These are phyloP conservation scores for Steccherinum ochraceum DNA, from an alignment of 768 basidiomycete species.

Conservation along the genomic window DNA sequence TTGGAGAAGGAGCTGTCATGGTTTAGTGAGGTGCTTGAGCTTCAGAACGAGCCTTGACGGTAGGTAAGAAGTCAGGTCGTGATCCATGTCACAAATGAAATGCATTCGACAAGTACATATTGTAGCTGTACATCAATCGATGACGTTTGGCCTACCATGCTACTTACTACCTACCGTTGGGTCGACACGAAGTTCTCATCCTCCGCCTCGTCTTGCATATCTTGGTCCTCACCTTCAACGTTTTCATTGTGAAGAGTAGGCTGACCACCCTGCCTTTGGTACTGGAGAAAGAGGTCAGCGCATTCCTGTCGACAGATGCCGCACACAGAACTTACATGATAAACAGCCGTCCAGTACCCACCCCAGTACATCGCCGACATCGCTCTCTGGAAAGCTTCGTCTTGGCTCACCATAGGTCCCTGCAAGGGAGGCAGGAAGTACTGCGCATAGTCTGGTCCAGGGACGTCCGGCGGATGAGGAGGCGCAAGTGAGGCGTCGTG, in stretches of 20 bases:
- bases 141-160: too few species aligned
- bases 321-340: slow-evolving; percentile 52
- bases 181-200: neutral
- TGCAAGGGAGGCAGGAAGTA: slow-evolving; percentile 26
- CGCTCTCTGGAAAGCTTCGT: slow-evolving; percentile 74
- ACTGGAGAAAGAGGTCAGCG: too few species aligned
- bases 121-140: too few species aligned
- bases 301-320: too few species aligned
- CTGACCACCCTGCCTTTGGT: too few species aligned
- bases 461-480: slow-evolving; percentile 9
- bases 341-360: slow-evolving; percentile 84
- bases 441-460: slow-evolving; percentile 20
- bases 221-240: neutral
- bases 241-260: too few species aligned
- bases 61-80: too few species aligned
- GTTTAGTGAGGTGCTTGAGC: slow-evolving; percentile 39
- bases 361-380: slow-evolving; percentile 80
- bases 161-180: neutral
- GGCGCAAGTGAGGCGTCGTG: slow-evolving; percentile 41
- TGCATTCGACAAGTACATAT: too few species aligned
- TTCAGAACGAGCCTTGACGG: slow-evolving; percentile 7
- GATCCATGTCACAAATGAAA: too few species aligned
- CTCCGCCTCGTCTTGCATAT: neutral
- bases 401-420: slow-evolving; percentile 44
- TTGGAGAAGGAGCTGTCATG: slow-evolving; percentile 47